Evolutionary conservation across 192 early-diverging fungal species (phyloP), one percentile per base, ranked within the genome.

Genomic region (Coemansia sp.): DNA sequence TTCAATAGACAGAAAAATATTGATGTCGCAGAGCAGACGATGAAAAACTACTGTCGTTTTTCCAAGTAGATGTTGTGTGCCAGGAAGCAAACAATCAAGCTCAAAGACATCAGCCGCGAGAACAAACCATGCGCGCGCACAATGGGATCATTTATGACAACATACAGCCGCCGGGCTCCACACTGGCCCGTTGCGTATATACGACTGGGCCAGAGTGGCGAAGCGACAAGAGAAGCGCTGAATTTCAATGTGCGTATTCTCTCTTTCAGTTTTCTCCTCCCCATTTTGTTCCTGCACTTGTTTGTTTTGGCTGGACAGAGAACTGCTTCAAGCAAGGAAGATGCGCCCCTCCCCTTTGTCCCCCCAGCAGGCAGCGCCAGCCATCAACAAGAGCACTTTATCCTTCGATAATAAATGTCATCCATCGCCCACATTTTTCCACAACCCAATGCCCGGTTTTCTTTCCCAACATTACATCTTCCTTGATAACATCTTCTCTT

Each of bases 401-500:
- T 29, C 15, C 50, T 14, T 33, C 50, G 14, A 48, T 5, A 53
- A 53, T 53, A 53, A 53, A 53, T 53, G 50, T 5, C 2, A 30
- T 0, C 19, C 50, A 53, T 31, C 50, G 50, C 50, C 50, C 50
- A 53, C 50, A 31, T 33, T 23, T 11, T 9, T n/a, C n/a, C n/a
- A n/a, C n/a, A n/a, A n/a, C n/a, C n/a, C n/a, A n/a, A n/a, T n/a
- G n/a, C 13, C 19, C 3, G 27, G 7, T 53, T 33, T 28, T 53
- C 31, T 25, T 37, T 53, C 54, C 54, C 61, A 38, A 41, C 50
- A 53, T 53, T 36, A 33, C 50, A 33, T 33, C 50, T 7, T 53
- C 50, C 30, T 53, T 53, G 50, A 53, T 53, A 53, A 29, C 30
- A 31, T 53, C 53, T 27, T 34, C 29, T 61, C n/a, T 37, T 29